Percentiles rank a stretch among this genome's conserved stretches.
These are phyloP conservation scores for Ammopiptanthus mongolicus DNA, from an alignment of 306 rosid species.

Conservation along the genomic window DNA sequence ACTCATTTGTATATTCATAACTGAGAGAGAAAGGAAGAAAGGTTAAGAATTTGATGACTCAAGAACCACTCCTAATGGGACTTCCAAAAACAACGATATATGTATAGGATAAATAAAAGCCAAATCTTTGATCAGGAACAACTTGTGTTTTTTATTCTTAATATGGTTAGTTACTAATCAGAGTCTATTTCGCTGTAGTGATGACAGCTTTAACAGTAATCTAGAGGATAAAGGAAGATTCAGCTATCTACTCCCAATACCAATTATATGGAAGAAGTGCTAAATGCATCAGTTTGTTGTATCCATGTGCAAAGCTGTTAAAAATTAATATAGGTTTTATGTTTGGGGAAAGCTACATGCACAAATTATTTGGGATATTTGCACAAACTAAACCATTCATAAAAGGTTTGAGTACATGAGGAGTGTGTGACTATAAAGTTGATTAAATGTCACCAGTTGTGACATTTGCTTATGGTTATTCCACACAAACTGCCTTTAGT, in stretches of 20 bases:
- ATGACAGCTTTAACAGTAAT: constrained; percentile 18
- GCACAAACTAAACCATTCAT: not conserved
- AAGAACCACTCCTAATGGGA: constrained; percentile 47
- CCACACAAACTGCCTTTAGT: no score
- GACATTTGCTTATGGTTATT: no score
- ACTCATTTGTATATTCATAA: no score
- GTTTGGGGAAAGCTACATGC: not conserved
- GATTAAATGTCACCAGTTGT: no score
- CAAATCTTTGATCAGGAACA: constrained; percentile 40
- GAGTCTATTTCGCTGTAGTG: constrained; percentile 7
- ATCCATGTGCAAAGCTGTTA: constrained; percentile 2
- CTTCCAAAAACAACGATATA: constrained; percentile 21
- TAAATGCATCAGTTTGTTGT: not conserved
- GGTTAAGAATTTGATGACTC: no score
- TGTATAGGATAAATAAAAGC: constrained; percentile 30
- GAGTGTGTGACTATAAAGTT: not conserved
- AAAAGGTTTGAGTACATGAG: not conserved
- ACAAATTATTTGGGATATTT: not conserved
- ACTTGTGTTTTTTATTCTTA: constrained; percentile 20
- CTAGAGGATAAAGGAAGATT: constrained; percentile 3
- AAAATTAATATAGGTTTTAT: not conserved
- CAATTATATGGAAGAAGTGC: constrained; percentile 11
- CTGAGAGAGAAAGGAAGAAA: no score
- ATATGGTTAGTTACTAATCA: constrained; percentile 42
- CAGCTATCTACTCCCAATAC: not conserved